These are phyloP conservation scores for Trypanosoma brucei DNA, from an alignment of 208 protist genomes.

Conservation along the genomic window DNA sequence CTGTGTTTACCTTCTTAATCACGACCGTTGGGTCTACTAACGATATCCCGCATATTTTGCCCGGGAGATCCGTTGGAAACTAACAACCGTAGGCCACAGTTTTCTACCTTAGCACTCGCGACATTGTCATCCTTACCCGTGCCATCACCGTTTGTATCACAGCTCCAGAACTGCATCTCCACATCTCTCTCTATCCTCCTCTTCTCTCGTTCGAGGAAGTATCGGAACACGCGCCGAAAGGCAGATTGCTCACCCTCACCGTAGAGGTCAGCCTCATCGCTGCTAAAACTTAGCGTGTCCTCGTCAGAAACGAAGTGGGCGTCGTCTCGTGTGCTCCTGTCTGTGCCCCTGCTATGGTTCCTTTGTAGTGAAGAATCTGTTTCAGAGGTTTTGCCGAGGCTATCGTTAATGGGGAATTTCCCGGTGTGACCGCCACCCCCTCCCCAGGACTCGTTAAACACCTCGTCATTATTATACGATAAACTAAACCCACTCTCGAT, in stretches of 20 bases:
- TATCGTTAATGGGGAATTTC: not conserved
- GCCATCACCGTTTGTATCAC: not conserved
- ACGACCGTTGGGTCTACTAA: not conserved
- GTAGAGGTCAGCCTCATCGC: conserved; percentile 8
- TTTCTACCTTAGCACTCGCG: not conserved
- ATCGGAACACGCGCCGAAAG: conserved; percentile 24
- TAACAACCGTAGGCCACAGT: not conserved
- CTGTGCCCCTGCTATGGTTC: not conserved
- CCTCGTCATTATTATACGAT: conserved; percentile 18
- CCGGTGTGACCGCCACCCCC: too few relatives aligned
- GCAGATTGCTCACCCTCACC: conserved; percentile 20
- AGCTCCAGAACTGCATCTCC: conserved; percentile 8
- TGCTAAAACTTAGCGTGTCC: not conserved
- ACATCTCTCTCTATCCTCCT: conserved; percentile 21
- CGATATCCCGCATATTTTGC: not conserved
- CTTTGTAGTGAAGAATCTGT: not conserved
- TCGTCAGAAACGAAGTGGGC: not conserved
- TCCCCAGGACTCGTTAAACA: too few relatives aligned
- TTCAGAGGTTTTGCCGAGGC: not conserved
- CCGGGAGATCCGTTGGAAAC: not conserved
- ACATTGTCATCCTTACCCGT: not conserved
- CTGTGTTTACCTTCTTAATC: not conserved
- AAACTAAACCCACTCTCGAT: conserved; percentile 79
- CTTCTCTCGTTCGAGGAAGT: conserved; percentile 27
- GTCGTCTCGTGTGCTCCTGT: not conserved